phyloP scores from a whole-genome alignment of 202 grass and related monocot species.

The Setaria viridis region DNA sequence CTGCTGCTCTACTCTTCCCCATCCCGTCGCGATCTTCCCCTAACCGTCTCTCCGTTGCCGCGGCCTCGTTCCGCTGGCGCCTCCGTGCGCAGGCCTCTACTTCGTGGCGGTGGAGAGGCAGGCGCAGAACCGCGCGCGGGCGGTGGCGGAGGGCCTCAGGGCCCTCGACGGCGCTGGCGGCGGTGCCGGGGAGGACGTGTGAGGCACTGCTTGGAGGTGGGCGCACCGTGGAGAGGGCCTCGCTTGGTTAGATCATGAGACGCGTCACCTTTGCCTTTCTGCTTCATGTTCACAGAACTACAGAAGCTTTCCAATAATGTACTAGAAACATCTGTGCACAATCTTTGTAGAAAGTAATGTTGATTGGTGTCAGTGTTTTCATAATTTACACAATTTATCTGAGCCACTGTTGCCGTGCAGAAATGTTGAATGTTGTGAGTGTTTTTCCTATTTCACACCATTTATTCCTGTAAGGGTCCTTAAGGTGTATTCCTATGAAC shows the following conservation, averaged over 20 bases:
- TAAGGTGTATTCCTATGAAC: conserved; percentile 7
- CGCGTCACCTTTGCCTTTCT: conserved; percentile 19
- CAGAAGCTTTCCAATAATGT: conserved; percentile 46
- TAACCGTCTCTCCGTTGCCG: neutral
- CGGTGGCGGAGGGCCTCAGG: conserved; percentile 70
- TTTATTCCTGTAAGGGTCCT: neutral
- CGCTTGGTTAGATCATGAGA: conserved; percentile 10
- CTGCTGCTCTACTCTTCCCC: conserved; percentile 4
- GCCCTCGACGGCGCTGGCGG: conserved; percentile 49
- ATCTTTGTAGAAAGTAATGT: conserved; percentile 23
- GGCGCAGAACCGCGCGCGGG: conserved; percentile 72
- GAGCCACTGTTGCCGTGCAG: neutral
- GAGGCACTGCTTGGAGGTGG: conserved; percentile 45
- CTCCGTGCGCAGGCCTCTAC: conserved; percentile 58
- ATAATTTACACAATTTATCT: neutral
- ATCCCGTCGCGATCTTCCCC: neutral
- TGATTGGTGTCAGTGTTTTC: neutral
- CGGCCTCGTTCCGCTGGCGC: neutral
- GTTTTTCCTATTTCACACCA: neutral
- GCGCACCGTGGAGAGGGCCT: neutral
- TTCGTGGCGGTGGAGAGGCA: conserved; percentile 92
- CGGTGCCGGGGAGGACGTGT: conserved; percentile 58
- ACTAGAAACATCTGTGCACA: conserved; percentile 12
- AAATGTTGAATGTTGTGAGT: conserved; percentile 24
- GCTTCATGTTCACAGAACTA: conserved; percentile 20